Base-by-base conservation (phyloP, 495 filamentous ascomycete species). In the Aspergillus saccharolyticus region DNA sequence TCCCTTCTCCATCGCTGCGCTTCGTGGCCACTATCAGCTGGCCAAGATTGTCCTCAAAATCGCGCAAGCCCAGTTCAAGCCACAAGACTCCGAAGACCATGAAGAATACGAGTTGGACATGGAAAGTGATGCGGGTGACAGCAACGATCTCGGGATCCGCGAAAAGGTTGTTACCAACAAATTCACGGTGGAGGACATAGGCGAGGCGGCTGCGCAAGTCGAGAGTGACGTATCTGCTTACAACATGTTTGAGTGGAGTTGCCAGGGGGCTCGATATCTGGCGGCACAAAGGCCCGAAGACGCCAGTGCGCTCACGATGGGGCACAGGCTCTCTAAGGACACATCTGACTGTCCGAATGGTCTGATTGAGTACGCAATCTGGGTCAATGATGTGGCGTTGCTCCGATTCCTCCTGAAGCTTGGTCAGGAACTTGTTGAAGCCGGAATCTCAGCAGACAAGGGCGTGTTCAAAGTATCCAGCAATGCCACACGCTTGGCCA, bases 171-270 rank as follows among this genome's bases (percentile, higher is more conserved):
- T 89, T 24, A 78, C 85, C 54, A 79, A 81, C 15, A 69, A 78
- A 17, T 89, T 85, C 65, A 92, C 87, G 0, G 76, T 89, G 54
- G 87, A 91, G 3, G 82, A 88, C 59, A 70, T 91, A 39, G 88
- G 86, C 1, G 78, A 86, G 60, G 74, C 84, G 1, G 78, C 78
- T 2, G 83, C 77, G 44, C 68, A 85, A 46, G 84, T 89, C 19
- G 83, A 87, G 61, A 85, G 84, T 53, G 63, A 73, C 12, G 68
- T 78, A 4, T 73, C 74, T 21, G 84, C 88, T 15, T 55, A 78
- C 4, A 50, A 59, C 0, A 61, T 83, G 42, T 61, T 89, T 7
- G 30, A 55, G 7, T 74, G 70, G 72, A 0, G 0, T 16, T 70
- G 57, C 53, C 55, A 58, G 7, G 58, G 61, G 10, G 61, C 70